Conservation (phyloP, 306 rosid genomes). For the Vigna trinervia region DNA sequence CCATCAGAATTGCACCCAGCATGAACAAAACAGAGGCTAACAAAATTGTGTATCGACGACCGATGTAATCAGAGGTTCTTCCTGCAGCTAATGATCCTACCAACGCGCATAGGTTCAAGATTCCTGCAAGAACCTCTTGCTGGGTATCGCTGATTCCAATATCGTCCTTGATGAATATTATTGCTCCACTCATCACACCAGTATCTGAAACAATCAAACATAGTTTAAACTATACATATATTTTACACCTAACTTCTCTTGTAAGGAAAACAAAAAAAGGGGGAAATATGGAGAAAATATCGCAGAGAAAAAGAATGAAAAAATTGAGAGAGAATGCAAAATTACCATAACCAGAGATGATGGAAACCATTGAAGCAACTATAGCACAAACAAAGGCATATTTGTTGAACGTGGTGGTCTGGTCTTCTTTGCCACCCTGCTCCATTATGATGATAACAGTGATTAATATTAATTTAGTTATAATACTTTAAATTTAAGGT, state of each 20-base stretch:
- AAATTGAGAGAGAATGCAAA: background rate
- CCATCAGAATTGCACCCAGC: constrained; percentile 79
- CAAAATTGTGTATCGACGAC: constrained; percentile 81
- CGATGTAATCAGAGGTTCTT: constrained; percentile 77
- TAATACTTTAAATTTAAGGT: background rate
- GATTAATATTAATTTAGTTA: background rate
- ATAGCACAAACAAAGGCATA: constrained; percentile 69
- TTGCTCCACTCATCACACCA: constrained; percentile 96
- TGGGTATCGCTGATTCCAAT: constrained; percentile 67
- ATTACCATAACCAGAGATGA: constrained; percentile 70
- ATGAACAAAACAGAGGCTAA: constrained; percentile 66
- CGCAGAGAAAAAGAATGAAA: background rate
- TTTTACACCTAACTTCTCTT: background rate
- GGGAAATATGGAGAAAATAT: background rate
- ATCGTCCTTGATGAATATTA: constrained; percentile 86
- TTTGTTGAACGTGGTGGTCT: constrained; percentile 49
- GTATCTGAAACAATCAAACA: constrained; percentile 56
- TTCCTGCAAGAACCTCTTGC: constrained; percentile 81
- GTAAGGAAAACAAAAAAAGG: no score
- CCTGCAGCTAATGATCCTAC: constrained; percentile 71
- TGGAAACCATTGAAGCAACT: constrained; percentile 75
- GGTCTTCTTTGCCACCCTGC: constrained; percentile 13
- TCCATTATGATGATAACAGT: background rate
- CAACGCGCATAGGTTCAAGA: constrained; percentile 74
- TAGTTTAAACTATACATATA: background rate